A percentile compares a stretch with the other conserved stretches of the same genome.
Evolutionary conservation across 140 eudicot genomes (phyloP).

Genomic region (Erigeron philadelphicus): DNA sequence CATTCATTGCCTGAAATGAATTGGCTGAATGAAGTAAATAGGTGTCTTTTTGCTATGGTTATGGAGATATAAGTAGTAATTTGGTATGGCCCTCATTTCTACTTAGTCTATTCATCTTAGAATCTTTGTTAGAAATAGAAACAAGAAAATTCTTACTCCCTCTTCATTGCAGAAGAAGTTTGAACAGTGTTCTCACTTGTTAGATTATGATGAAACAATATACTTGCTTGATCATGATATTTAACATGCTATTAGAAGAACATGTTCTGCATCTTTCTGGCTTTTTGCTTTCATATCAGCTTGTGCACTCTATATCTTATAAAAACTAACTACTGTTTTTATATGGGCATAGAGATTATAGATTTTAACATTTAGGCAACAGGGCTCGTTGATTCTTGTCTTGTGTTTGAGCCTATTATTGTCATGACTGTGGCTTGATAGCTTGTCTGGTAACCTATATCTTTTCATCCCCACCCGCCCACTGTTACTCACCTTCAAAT

Average conservation of each 20-base stretch:
- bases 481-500: background rate
- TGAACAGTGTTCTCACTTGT: background rate
- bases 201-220: background rate
- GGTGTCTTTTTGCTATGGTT: background rate
- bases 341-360: background rate
- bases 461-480: background rate
- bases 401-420: background rate
- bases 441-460: background rate
- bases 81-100: background rate
- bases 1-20: conserved; percentile 18
- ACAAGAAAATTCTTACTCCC: too few species aligned
- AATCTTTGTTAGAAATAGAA: too few species aligned
- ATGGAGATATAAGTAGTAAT: background rate
- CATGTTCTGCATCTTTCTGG: background rate
- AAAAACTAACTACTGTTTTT: background rate
- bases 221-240: conserved; percentile 11
- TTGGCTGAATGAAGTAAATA: background rate
- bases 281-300: background rate
- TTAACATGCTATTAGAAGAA: background rate
- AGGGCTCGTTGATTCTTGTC: background rate
- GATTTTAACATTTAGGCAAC: conserved; percentile 11
- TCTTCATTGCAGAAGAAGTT: background rate
- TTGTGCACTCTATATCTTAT: background rate
- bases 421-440: background rate
- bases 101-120: too few species aligned